A percentile compares a stretch with the other conserved stretches of the same genome.
phyloP scores from a whole-genome alignment of 1,284 basidiomycete species.

The Lentinula novae-zelandiae region DNA sequence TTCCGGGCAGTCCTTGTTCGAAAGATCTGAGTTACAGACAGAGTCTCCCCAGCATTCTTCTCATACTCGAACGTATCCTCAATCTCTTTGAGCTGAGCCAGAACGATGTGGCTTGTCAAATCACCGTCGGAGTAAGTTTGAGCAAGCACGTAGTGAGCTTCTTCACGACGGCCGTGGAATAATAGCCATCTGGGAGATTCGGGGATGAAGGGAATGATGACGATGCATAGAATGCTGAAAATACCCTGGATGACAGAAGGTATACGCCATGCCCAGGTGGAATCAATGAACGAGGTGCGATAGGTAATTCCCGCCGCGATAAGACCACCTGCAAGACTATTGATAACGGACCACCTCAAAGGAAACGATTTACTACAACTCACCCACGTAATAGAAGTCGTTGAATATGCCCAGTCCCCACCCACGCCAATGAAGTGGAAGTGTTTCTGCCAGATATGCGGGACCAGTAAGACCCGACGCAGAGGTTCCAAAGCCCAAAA shows the following conservation, averaged over 20 bases:
- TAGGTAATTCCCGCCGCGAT: slow-evolving; percentile 18
- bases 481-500: slow-evolving; percentile 21
- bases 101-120: slow-evolving; percentile 15
- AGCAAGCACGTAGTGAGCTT: slow-evolving; percentile 19
- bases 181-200: slow-evolving; percentile 26
- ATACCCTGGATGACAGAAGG: slow-evolving; percentile 27
- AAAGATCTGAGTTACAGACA: slow-evolving; percentile 18
- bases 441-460: slow-evolving; percentile 20
- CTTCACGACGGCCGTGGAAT: slow-evolving; percentile 21
- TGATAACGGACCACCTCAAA: background rate
- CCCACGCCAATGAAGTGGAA: slow-evolving; percentile 20
- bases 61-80: slow-evolving; percentile 20
- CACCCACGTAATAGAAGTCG: slow-evolving; percentile 19
- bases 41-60: slow-evolving; percentile 17
- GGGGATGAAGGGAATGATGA: slow-evolving; percentile 24
- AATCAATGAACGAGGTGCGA: slow-evolving; percentile 18
- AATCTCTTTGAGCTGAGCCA: slow-evolving; percentile 21
- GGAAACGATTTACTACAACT: background rate
- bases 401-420: slow-evolving; percentile 21
- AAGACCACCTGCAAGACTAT: slow-evolving; percentile 9
- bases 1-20: slow-evolving; percentile 21
- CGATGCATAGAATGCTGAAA: slow-evolving; percentile 25
- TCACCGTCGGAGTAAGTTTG: slow-evolving; percentile 21
- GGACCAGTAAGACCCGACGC: slow-evolving; percentile 21
- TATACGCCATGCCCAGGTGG: slow-evolving; percentile 28